Conservation (phyloP, 345 rosid species). For the Citrus reticulata region DNA sequence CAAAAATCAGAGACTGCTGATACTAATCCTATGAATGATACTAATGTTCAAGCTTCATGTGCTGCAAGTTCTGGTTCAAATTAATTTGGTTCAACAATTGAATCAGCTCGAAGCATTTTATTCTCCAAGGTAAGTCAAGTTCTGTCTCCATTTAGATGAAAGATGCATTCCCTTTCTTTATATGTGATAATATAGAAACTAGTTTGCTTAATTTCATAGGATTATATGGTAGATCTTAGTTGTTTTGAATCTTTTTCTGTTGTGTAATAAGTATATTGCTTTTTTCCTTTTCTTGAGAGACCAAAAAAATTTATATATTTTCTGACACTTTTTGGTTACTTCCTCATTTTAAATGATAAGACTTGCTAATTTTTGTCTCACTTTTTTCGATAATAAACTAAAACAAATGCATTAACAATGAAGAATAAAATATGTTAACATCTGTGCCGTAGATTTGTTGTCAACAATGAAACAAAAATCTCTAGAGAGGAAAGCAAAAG, state of each 20-base stretch:
- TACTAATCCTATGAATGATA: constrained; percentile 28
- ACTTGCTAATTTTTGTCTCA: neutral
- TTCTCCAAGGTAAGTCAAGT: constrained; percentile 17
- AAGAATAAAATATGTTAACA: neutral
- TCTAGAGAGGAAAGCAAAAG: neutral
- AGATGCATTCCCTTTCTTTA: neutral
- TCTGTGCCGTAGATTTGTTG: neutral
- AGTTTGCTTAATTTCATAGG: neutral
- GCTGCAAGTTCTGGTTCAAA: constrained; percentile 52
- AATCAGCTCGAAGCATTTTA: constrained; percentile 16
- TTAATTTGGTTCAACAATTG: constrained; percentile 18
- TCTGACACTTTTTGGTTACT: neutral
- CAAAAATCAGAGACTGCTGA: constrained; percentile 23
- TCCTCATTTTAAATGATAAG: neutral
- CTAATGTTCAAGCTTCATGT: constrained; percentile 36
- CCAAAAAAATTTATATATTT: neutral
- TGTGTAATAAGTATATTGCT: neutral
- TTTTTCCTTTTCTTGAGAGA: neutral
- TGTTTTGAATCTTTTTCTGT: neutral
- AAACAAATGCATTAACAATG: neutral
- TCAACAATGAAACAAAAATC: neutral
- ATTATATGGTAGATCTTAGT: neutral
- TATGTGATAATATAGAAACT: neutral
- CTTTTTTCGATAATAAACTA: neutral
- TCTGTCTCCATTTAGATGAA: neutral